Conservation (phyloP, 805 yeast species). For the Hanseniaspora lindneri region DNA sequence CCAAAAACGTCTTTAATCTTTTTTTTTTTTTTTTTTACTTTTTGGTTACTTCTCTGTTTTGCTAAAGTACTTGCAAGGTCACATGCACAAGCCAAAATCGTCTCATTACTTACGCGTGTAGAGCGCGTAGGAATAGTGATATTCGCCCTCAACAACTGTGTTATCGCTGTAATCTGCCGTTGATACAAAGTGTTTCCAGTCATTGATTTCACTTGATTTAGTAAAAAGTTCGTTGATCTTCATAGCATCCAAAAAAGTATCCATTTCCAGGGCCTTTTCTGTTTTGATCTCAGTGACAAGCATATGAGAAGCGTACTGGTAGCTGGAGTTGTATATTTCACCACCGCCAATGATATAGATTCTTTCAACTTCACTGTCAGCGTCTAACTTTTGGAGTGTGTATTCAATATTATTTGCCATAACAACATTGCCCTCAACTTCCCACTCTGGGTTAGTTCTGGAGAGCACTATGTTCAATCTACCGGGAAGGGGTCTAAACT, state of each 20-base stretch:
- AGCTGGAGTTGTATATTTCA: constrained; percentile 57
- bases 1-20: no score
- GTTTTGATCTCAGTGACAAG: constrained; percentile 56
- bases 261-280: constrained; percentile 5
- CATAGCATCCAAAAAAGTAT: constrained; percentile 3
- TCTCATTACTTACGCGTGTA: neutral
- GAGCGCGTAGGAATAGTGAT: neutral
- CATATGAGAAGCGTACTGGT: constrained; percentile 39
- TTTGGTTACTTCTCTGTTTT: no score
- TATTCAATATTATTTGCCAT: constrained; percentile 34
- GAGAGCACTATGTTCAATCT: constrained; percentile 70
- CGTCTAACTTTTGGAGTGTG: constrained; percentile 32
- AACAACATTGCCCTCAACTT: constrained; percentile 20
- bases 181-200: constrained; percentile 1
- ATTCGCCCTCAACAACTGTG: neutral
- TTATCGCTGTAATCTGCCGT: neutral
- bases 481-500: constrained; percentile 69
- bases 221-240: neutral
- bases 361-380: constrained; percentile 34
- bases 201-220: neutral
- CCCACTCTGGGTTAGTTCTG: constrained; percentile 27
- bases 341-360: constrained; percentile 89
- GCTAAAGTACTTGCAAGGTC: no score
- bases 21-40: no score
- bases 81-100: no score